A percentile compares a stretch with the other conserved stretches of the same genome.
Conservation (phyloP, 2,329 filamentous ascomycete species). For the Exophiala mesophila region DNA sequence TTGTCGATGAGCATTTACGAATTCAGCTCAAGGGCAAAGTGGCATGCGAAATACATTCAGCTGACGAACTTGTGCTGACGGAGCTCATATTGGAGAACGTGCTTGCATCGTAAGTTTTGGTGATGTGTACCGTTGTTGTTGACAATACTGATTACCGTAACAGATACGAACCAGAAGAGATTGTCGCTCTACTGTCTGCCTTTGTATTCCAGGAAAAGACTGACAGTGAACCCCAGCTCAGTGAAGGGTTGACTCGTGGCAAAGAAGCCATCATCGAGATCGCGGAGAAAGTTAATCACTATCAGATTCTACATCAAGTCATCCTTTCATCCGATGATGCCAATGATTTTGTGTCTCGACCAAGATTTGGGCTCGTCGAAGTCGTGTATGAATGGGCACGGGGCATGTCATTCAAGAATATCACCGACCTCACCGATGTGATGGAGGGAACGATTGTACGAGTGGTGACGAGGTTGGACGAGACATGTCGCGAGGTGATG, state of each 20-base stretch:
- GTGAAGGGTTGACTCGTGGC: conserved; percentile 73
- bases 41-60: conserved; percentile 95
- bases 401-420: conserved; percentile 97
- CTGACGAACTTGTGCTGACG: conserved; percentile 91
- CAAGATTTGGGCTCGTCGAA: conserved; percentile 89
- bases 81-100: conserved; percentile 96
- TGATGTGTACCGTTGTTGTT: too few relatives aligned
- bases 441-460: conserved; percentile 95
- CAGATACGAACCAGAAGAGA: conserved; percentile 60
- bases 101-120: conserved; percentile 91
- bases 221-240: conserved; percentile 71
- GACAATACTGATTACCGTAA: not conserved
- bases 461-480: conserved; percentile 87
- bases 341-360: conserved; percentile 83
- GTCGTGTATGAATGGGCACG: conserved; percentile 98
- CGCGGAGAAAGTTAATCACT: conserved; percentile 84
- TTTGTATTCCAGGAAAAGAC: conserved; percentile 99
- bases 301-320: conserved; percentile 87
- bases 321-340: conserved; percentile 84
- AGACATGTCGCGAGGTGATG: conserved; percentile 95
- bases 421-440: conserved; percentile 91
- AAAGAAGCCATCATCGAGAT: conserved; percentile 83
- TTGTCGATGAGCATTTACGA: conserved; percentile 79
- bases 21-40: conserved; percentile 98
- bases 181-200: conserved; percentile 84